Evolutionary conservation across 805 yeast species (phyloP), one percentile per base, ranked within the genome.

Genomic region (Myxozyma monticola): DNA sequence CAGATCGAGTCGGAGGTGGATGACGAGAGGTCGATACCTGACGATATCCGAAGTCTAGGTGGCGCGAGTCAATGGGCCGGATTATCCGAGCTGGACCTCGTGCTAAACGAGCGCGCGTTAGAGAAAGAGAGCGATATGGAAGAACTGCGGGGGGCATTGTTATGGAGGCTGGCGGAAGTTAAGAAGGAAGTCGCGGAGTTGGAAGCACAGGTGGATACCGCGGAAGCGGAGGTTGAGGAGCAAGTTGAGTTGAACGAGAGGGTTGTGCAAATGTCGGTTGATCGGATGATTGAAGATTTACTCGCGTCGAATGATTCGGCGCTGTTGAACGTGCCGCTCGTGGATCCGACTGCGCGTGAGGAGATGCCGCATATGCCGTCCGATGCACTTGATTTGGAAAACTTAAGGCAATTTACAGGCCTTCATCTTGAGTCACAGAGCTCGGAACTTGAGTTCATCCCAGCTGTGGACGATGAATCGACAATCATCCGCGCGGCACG

Each of bases 351-450:
- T n/a, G n/a, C n/a, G n/a, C n/a, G n/a, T n/a, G n/a, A 25, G 2
- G 24, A 24, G 8, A 12, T 25, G 15, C 53, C 56, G 18, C 51
- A 39, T 21, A 40, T 44, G 49, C 53, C 56, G n/a, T 41, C 24
- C 12, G 42, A 42, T 5, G 31, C 29, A 17, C 41, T 51, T 7
- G 51, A 47, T 39, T 38, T 51, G 10, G 48, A 33, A 15, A 29
- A 36, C n/a, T 30, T 51, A 15, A 45, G 39, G 12, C 34, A 15
- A 22, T 44, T 52, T 29, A 37, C 42, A 5, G 52, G 49, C 10
- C 40, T 51, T 2, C 17, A 30, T 9, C 15, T 52, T 12, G n/a
- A 22, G 8, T 33, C 43, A 9, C 31, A 39, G 24, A 37, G 29
- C n/a, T 29, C 37, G 2, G 34, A 20, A 8, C 26, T 52, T 8